phyloP scores from a whole-genome alignment of 2,329 filamentous ascomycete species.

The Byssochlamys sp. region DNA sequence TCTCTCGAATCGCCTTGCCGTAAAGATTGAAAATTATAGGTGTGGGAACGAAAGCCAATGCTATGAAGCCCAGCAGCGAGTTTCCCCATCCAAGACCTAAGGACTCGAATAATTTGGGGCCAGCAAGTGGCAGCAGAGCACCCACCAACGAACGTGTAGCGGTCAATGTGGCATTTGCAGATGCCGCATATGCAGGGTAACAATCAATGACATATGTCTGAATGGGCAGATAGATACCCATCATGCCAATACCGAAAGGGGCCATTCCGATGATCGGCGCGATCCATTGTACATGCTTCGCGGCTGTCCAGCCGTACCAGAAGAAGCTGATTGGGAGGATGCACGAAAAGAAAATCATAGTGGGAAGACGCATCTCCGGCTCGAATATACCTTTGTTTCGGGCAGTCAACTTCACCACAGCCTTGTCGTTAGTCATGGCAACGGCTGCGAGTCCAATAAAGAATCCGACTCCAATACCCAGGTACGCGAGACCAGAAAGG shows the following conservation, averaged over 20 bases:
- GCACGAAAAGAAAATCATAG: constrained; percentile 45
- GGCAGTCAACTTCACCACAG: constrained; percentile 15
- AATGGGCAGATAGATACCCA: constrained; percentile 42
- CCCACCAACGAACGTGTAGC: constrained; percentile 41
- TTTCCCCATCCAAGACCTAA: constrained; percentile 40
- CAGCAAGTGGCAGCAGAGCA: constrained; percentile 52
- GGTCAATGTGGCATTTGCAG: constrained; percentile 42
- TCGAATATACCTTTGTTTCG: constrained; percentile 29
- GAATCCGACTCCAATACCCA: constrained; percentile 39
- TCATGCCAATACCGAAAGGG: constrained; percentile 46
- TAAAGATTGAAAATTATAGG: neutral
- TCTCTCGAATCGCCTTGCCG: neutral
- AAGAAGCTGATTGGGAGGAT: constrained; percentile 47
- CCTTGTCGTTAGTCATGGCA: constrained; percentile 21
- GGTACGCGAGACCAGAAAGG: constrained; percentile 36
- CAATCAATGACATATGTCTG: constrained; percentile 56
- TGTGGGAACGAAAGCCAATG: neutral
- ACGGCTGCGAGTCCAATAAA: constrained; percentile 24
- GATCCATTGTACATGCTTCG: constrained; percentile 46
- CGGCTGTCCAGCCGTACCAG: constrained; percentile 49
- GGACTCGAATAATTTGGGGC: constrained; percentile 36
- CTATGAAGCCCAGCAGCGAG: constrained; percentile 44
- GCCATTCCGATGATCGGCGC: constrained; percentile 50
- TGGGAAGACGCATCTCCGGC: constrained; percentile 42
- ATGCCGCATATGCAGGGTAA: constrained; percentile 37